Conservation (phyloP, 129 eudicot species). For the Pseudognaphalium luteoalbum region DNA sequence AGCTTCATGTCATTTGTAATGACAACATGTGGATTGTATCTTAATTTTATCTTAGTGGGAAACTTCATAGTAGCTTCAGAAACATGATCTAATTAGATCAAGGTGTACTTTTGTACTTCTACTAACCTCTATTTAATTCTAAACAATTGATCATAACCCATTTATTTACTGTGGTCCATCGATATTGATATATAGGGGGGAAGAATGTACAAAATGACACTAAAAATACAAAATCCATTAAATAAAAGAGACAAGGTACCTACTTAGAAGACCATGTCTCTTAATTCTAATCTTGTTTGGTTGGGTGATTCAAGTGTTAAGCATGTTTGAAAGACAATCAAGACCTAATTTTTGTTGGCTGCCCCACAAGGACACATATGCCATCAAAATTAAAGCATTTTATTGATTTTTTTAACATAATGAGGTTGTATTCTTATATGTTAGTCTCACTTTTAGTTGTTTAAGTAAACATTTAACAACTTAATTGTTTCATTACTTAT, state of each 20-base stretch:
- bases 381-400: constrained; percentile 1
- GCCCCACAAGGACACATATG: constrained; percentile 29
- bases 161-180: constrained; percentile 11
- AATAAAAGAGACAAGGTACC: constrained; percentile 42
- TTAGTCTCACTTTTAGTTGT: neutral
- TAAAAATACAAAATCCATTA: constrained; percentile 27
- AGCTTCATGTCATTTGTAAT: neutral
- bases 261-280: constrained; percentile 37
- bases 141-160: neutral
- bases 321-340: constrained; percentile 35
- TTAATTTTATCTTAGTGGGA: constrained; percentile 37
- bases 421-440: neutral
- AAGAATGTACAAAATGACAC: constrained; percentile 28
- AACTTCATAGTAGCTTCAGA: constrained; percentile 30
- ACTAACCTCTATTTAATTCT: constrained; percentile 13
- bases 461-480: no score
- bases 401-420: no score
- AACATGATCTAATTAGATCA: constrained; percentile 32
- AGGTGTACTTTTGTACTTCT: constrained; percentile 41
- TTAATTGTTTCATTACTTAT: no score
- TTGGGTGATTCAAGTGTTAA: constrained; percentile 11
- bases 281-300: constrained; percentile 30
- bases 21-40: constrained; percentile 34
- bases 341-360: constrained; percentile 30
- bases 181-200: constrained; percentile 38